Base-by-base conservation (phyloP, 2,329 filamentous ascomycete species). In the Clathrospora elynae region DNA sequence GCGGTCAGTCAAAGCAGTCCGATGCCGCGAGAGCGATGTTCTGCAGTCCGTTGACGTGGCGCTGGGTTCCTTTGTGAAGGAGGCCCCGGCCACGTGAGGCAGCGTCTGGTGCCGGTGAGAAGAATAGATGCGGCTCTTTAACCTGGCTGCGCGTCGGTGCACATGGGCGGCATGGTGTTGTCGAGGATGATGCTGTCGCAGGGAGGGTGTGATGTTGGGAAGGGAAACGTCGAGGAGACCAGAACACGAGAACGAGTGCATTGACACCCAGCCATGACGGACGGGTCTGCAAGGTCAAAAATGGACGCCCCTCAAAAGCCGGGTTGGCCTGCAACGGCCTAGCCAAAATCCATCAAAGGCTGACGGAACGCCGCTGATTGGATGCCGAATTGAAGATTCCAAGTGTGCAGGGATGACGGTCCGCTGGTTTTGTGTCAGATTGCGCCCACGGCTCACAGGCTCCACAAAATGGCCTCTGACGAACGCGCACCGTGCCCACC, bases 1-100 rank as follows among this genome's bases (percentile, higher is more conserved):
- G 32, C 20, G 20, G 49, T n/a, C 19, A 36, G 35, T 38, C 41
- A 41, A 46, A 35, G 46, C 32, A 25, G 33, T 47, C 34, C 7
- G 31, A 30, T 26, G 34, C 28, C 31, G 31, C 17, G 42, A 37
- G 31, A 35, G 30, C 38, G 43, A 39, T 41, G 35, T 35, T 40
- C 34, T 47, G 46, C 44, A 39, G 46, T 44, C 57, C 50, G 62
- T 68, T 57, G 59, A 67, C 61, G 65, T 68, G 65, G 66, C 63
- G 63, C 54, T 59, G 58, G 42, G 49, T 42, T 51, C 45, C 51
- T 60, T 55, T 43, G 51, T 50, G 46, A 34, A 42, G 29, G 43
- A 31, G 40, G 56, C 25, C 35, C 25, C 16, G 25, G 52, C 44
- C 57, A 63, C 60, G 57, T 61, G 57, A 60, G 56, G 32, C 42